A percentile compares a stretch with the other conserved stretches of the same genome.
phyloP scores from a whole-genome alignment of 2,329 filamentous ascomycete species.

The Ophiostoma angusticollis region DNA sequence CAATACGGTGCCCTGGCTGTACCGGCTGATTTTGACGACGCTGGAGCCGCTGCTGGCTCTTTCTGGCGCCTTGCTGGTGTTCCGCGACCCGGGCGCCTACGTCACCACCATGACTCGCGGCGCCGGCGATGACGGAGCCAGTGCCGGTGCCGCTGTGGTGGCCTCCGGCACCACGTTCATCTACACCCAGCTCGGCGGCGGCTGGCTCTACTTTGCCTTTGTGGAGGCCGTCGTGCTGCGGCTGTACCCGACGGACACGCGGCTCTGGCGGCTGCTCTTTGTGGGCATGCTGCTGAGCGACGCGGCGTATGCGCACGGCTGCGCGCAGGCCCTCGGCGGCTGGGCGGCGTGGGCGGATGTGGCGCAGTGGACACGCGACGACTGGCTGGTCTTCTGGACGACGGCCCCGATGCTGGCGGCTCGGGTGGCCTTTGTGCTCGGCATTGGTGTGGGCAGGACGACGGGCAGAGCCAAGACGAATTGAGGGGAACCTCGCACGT shows the following conservation, averaged over 20 bases:
- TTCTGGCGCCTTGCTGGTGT: slow-evolving; percentile 19
- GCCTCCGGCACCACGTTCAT: slow-evolving; percentile 17
- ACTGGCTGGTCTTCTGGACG: slow-evolving; percentile 17
- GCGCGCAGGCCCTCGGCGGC: slow-evolving; percentile 23
- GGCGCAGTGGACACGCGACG: slow-evolving; percentile 19
- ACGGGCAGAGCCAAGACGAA: too few species aligned
- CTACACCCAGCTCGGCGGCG: slow-evolving; percentile 21
- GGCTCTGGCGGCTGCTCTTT: slow-evolving; percentile 24
- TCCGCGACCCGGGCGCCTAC: slow-evolving; percentile 19
- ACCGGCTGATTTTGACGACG: slow-evolving; percentile 21
- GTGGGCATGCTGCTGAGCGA: slow-evolving; percentile 26
- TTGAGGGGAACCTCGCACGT: too few species aligned
- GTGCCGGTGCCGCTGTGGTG: too few species aligned
- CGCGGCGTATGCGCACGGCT: slow-evolving; percentile 18
- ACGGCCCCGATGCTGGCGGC: slow-evolving; percentile 19
- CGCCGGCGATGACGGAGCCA: slow-evolving; percentile 8
- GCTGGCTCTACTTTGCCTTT: slow-evolving; percentile 26
- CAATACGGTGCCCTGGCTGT: slow-evolving; percentile 18
- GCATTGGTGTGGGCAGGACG: slow-evolving; percentile 15
- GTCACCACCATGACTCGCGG: slow-evolving; percentile 20
- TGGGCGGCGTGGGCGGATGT: slow-evolving; percentile 18
- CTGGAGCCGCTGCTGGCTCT: slow-evolving; percentile 25
- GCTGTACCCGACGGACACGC: slow-evolving; percentile 18
- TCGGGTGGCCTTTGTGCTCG: slow-evolving; percentile 20
- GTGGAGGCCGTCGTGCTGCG: slow-evolving; percentile 24